Evolutionary conservation across 306 rosid species (phyloP).

Genomic region (Trichosanthes cucumerina): DNA sequence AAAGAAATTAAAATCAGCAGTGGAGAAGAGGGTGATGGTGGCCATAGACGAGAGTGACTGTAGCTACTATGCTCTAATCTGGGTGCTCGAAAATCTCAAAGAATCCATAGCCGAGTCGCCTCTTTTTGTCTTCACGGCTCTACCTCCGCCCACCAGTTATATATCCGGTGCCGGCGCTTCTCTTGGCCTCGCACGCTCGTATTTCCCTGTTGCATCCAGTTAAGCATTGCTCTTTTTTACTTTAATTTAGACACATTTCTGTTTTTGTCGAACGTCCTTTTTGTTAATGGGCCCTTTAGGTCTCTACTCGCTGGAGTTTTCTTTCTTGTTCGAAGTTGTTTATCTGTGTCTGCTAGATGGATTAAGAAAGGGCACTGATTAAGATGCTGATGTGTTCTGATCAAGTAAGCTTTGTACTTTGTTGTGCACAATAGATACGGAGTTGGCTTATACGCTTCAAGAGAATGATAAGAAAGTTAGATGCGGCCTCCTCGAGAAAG

Average conservation of each 20-base stretch:
- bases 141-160: constrained; percentile 11
- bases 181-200: constrained; percentile 37
- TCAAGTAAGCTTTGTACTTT: not conserved
- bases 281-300: no score
- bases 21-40: constrained; percentile 35
- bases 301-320: no score
- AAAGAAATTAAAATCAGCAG: not conserved
- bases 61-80: constrained; percentile 35
- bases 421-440: constrained; percentile 19
- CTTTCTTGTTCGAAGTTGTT: not conserved
- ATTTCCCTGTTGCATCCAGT: constrained; percentile 25
- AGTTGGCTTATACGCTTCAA: constrained; percentile 14
- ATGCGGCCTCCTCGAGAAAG: constrained; percentile 31
- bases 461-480: constrained; percentile 33
- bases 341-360: not conserved
- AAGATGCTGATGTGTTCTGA: not conserved
- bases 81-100: constrained; percentile 37
- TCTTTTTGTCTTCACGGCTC: constrained; percentile 38
- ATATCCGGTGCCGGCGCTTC: constrained; percentile 20
- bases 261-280: no score
- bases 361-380: not conserved
- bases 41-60: constrained; percentile 42
- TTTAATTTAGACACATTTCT: not conserved
- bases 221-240: constrained; percentile 5
- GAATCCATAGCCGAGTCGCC: constrained; percentile 21